Evolutionary conservation across 2,329 filamentous ascomycete species (phyloP), one percentile per base, ranked within the genome.

Genomic region (Fusarium sororula): DNA sequence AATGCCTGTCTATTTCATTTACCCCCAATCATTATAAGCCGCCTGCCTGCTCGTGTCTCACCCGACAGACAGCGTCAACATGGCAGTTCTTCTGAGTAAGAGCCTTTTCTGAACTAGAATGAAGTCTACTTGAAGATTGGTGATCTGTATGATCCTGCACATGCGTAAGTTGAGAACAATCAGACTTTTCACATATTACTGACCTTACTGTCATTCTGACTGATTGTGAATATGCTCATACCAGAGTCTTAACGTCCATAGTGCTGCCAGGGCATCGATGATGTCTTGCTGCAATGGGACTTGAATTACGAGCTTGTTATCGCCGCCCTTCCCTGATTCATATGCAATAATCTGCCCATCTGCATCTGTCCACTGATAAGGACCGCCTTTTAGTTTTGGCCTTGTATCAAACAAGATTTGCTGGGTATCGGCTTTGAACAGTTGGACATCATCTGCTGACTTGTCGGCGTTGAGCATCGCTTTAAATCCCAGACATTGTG

Each of bases 201-300:
- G 20, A 38, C 65, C 65, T 55, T 28, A 22, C 35, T 45, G 28
- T 11, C 35, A 35, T 38, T 35, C 32, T 7, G 28, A 9, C 7
- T n/a, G 58, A 20, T 22, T 24, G 10, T 57, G 48, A 2, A 41
- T 28, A 28, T 51, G 30, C 17, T 68, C 37, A 32, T 75, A 44
- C 70, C 73, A 75, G 20, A 75, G 35, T n/a, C 63, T 68, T 39
- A 75, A 50, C 1, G 47, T 47, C 72, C 73, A 75, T 15, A 68
- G 17, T 5, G 72, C 73, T 10, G 57, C 69, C 7, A 75, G 26
- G 12, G 51, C 59, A 12, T 74, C 66, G n/a, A 22, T 62, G 4
- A 45, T 42, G 3, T 35, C 32, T 41, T 54, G 32, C 2, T 38
- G 13, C 0, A 75, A 17, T 13, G 53, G 28, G 4, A 24, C 13